These are phyloP conservation scores for Sclerospora graminicola DNA, from an alignment of 352 stramenopile genomes.

Conservation along the genomic window DNA sequence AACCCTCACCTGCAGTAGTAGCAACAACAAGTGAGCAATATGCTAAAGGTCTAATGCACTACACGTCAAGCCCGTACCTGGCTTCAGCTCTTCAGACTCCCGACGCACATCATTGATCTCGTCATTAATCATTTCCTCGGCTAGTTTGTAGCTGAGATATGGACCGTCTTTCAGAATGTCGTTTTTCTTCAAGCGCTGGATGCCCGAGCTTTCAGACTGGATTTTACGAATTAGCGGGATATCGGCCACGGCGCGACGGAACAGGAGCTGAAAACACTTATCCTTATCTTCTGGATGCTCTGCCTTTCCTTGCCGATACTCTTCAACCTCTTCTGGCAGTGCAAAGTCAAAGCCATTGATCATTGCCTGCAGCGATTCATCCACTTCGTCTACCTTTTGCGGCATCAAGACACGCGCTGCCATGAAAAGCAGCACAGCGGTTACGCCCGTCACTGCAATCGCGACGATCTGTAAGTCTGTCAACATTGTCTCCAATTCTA, in stretches of 20 bases:
- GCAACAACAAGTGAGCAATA: neutral
- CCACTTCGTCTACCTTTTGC: slow-evolving; percentile 55
- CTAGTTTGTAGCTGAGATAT: slow-evolving; percentile 82
- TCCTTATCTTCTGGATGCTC: slow-evolving; percentile 57
- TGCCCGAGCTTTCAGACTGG: slow-evolving; percentile 74
- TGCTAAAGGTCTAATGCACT: neutral
- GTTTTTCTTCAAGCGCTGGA: slow-evolving; percentile 81
- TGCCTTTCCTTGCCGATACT: slow-evolving; percentile 61
- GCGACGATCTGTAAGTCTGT: slow-evolving; percentile 70
- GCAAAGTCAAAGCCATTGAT: slow-evolving; percentile 87
- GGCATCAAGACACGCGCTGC: slow-evolving; percentile 61
- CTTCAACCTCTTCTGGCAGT: slow-evolving; percentile 67
- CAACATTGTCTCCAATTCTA: slow-evolving; percentile 27
- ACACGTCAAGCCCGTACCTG: slow-evolving; percentile 27
- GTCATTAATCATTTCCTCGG: slow-evolving; percentile 81
- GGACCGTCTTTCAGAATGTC: slow-evolving; percentile 84
- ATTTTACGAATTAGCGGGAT: slow-evolving; percentile 85
- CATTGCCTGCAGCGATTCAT: slow-evolving; percentile 78
- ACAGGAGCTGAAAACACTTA: slow-evolving; percentile 71
- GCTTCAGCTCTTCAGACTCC: slow-evolving; percentile 75
- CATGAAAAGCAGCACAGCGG: slow-evolving; percentile 44
- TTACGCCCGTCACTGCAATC: slow-evolving; percentile 44
- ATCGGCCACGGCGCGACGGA: slow-evolving; percentile 71
- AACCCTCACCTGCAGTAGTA: slow-evolving; percentile 49
- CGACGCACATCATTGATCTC: slow-evolving; percentile 80